Conservation (phyloP, 2,329 filamentous ascomycete species). For the Albophoma yamanashiensis region DNA sequence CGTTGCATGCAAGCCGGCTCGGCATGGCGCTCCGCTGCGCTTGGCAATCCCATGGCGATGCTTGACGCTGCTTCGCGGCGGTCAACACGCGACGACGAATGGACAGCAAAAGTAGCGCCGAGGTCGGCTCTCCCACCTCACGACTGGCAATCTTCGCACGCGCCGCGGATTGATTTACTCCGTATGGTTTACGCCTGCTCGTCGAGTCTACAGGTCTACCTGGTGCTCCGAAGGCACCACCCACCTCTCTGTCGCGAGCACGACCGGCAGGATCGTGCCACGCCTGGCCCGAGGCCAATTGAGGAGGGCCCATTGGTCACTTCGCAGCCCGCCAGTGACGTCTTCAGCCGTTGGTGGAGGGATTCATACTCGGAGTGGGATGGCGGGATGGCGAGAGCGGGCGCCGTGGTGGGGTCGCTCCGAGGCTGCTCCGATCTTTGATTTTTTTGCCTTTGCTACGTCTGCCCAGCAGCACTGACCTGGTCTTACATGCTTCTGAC, state of each 20-base stretch:
- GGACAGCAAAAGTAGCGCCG: background rate
- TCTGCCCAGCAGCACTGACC: background rate
- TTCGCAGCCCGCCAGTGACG: background rate
- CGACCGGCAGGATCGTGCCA: background rate
- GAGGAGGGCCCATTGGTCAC: slow-evolving; percentile 1
- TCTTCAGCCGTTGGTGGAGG: background rate
- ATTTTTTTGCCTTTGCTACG: background rate
- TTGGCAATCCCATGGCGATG: background rate
- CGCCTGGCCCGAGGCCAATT: background rate
- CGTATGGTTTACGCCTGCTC: background rate
- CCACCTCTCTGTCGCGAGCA: background rate
- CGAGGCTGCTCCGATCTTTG: slow-evolving; percentile 16
- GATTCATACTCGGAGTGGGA: background rate
- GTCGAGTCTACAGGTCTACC: background rate
- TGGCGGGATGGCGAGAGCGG: background rate
- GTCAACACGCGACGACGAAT: background rate
- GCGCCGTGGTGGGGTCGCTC: slow-evolving; percentile 13
- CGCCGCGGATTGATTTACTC: background rate
- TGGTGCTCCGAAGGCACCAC: background rate
- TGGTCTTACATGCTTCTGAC: background rate
- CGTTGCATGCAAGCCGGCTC: background rate
- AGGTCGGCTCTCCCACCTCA: background rate
- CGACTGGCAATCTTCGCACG: background rate
- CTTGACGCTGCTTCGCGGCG: background rate
- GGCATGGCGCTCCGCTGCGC: background rate